Percentiles rank a stretch among this genome's conserved stretches.
Conservation (phyloP, 2,329 filamentous ascomycete genomes). For the Pestalotiopsis sp. region DNA sequence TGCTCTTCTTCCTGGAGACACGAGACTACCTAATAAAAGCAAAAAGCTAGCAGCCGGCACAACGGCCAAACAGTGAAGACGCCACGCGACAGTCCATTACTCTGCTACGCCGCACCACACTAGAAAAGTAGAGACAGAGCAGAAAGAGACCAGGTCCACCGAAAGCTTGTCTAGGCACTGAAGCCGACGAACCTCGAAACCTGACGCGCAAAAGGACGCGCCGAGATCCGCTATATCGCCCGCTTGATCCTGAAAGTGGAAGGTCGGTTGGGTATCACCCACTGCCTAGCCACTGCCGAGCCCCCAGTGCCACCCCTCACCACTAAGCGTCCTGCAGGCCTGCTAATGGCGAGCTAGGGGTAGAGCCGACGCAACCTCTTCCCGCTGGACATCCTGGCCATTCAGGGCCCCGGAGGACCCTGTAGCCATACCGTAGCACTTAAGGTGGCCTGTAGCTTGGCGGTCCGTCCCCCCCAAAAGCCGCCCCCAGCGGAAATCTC, state of each 20-base stretch:
- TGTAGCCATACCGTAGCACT: not conserved
- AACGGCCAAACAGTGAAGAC: not conserved
- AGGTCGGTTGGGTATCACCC: conserved; percentile 3
- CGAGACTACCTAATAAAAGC: no score
- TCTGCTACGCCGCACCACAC: not conserved
- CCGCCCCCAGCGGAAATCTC: not conserved
- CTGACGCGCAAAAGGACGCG: not conserved
- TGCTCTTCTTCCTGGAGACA: no score
- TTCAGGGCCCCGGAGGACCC: not conserved
- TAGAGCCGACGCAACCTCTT: conserved; percentile 6
- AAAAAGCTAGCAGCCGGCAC: not conserved
- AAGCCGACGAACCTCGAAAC: not conserved
- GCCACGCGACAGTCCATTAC: not conserved
- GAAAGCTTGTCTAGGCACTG: not conserved
- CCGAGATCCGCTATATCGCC: not conserved
- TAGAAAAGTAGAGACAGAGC: not conserved
- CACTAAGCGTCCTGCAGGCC: not conserved
- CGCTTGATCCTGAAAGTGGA: not conserved
- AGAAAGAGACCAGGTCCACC: not conserved
- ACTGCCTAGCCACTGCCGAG: not conserved
- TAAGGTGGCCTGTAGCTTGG: not conserved
- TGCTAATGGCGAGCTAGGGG: not conserved
- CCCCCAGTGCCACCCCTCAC: not conserved
- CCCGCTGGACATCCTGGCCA: not conserved
- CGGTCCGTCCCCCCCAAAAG: not conserved